phyloP scores from a whole-genome alignment of 202 grass and related monocot species.

The Zizania palustris region DNA sequence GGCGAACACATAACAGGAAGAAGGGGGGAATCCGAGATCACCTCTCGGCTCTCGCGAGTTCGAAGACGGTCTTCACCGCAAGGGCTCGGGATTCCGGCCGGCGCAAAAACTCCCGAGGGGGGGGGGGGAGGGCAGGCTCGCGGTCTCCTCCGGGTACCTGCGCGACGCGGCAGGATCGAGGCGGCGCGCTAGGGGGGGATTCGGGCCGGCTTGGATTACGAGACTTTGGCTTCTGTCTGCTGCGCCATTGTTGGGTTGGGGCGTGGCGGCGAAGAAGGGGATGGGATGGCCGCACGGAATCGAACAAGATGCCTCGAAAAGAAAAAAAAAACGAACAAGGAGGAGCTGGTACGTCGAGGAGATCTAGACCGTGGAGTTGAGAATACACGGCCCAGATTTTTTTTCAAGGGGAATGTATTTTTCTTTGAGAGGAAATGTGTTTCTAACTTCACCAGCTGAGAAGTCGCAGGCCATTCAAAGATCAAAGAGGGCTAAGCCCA shows the following conservation, averaged over 20 bases:
- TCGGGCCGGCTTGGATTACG: background rate
- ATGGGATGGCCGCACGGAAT: too few species aligned
- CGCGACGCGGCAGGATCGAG: background rate
- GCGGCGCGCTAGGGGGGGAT: background rate
- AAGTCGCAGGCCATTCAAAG: background rate
- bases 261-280: too few species aligned
- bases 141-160: background rate
- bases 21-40: conserved; percentile 18
- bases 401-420: background rate
- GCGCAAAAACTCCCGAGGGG: background rate
- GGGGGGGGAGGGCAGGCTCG: background rate
- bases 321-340: background rate
- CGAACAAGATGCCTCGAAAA: too few species aligned
- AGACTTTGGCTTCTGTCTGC: conserved; percentile 13
- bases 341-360: too few species aligned
- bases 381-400: conserved; percentile 6
- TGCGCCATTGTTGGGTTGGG: background rate
- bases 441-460: background rate
- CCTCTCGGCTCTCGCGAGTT: conserved; percentile 19
- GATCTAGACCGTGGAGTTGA: background rate
- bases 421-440: background rate
- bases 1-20: background rate
- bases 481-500: too few species aligned
- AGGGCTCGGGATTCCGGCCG: background rate
- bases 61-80: background rate